Evolutionary conservation across 164 flowering plant genomes (phyloP).

Genomic region (Stephania yunnanensis): DNA sequence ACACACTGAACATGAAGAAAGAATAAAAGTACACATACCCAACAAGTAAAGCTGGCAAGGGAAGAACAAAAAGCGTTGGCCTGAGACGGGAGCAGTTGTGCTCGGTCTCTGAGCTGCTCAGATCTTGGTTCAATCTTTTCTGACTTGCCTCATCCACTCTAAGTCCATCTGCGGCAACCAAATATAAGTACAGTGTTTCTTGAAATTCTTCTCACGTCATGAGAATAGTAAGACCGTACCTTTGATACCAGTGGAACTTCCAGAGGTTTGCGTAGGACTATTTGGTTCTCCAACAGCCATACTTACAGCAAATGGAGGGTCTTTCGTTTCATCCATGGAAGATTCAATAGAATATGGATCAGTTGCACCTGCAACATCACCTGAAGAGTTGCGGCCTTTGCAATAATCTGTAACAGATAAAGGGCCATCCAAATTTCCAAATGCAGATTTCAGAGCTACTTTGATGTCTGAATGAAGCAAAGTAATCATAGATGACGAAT

Average conservation of each 20-base stretch:
- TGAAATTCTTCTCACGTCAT: not conserved
- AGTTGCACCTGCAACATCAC: constrained; percentile 40
- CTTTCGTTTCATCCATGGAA: constrained; percentile 57
- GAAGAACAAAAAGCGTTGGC: constrained; percentile 64
- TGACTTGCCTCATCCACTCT: constrained; percentile 57
- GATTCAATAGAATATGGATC: constrained; percentile 80
- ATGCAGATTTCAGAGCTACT: constrained; percentile 86
- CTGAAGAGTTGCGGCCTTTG: constrained; percentile 67
- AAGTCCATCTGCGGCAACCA: constrained; percentile 37
- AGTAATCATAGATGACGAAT: constrained; percentile 64
- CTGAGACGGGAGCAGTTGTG: constrained; percentile 44
- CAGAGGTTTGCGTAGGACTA: constrained; percentile 60
- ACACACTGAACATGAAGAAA: not conserved
- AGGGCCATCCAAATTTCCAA: constrained; percentile 83
- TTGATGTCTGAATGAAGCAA: constrained; percentile 87
- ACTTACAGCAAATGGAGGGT: constrained; percentile 47
- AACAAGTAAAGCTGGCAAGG: constrained; percentile 88
- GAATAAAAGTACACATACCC: constrained; percentile 51
- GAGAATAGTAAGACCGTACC: constrained; percentile 31
- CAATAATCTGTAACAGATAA: constrained; percentile 84
- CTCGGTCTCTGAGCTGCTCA: constrained; percentile 48
- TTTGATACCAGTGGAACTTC: constrained; percentile 51
- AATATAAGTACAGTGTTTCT: constrained; percentile 2
- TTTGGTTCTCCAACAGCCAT: constrained; percentile 55
- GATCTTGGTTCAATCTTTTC: constrained; percentile 52